Evolutionary conservation across 805 yeast species (phyloP).

Genomic region (Candida awuae): DNA sequence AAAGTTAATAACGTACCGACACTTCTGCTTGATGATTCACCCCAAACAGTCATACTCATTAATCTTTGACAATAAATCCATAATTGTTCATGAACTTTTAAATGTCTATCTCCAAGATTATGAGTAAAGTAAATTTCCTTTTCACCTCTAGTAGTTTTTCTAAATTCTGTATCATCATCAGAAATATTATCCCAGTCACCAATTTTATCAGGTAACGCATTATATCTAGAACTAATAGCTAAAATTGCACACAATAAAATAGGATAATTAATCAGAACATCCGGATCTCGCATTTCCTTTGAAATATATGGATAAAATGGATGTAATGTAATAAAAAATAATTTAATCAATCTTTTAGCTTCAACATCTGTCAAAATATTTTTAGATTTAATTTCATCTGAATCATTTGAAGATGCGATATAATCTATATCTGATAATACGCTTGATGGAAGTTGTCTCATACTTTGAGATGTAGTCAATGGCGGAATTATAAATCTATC

Average conservation of each 20-base stretch:
- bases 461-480: constrained; percentile 32
- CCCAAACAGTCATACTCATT: constrained; percentile 87
- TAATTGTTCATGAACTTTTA: constrained; percentile 65
- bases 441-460: constrained; percentile 40
- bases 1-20: constrained; percentile 84
- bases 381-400: neutral
- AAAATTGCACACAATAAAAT: constrained; percentile 72
- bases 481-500: constrained; percentile 36
- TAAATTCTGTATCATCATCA: constrained; percentile 6
- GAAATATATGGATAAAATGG: constrained; percentile 90
- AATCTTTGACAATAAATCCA: constrained; percentile 81
- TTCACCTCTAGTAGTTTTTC: constrained; percentile 9
- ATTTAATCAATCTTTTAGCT: constrained; percentile 46
- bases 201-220: constrained; percentile 40
- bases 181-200: constrained; percentile 11
- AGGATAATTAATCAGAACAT: constrained; percentile 68
- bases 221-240: constrained; percentile 75
- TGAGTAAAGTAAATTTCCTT: constrained; percentile 24
- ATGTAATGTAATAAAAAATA: constrained; percentile 72
- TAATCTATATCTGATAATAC: constrained; percentile 54
- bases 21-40: constrained; percentile 81
- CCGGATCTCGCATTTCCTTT: constrained; percentile 55
- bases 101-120: constrained; percentile 28
- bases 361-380: constrained; percentile 51
- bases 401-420: constrained; percentile 36